phyloP scores from a whole-genome alignment of 768 basidiomycete species.

The Lactifluus subvellereus region DNA sequence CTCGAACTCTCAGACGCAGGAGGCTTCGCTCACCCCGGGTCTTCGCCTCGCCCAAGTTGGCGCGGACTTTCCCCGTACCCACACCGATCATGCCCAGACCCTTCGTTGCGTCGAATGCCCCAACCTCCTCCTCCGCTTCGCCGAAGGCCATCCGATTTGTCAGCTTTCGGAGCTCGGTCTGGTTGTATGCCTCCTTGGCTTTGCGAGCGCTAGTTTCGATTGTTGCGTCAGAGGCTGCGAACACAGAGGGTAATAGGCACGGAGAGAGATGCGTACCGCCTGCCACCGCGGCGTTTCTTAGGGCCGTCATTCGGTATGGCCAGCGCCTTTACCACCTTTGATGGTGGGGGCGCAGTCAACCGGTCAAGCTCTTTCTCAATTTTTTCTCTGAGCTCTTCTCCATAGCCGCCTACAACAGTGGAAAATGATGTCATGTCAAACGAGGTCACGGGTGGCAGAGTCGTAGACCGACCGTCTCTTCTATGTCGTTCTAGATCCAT shows the following conservation, averaged over 20 bases:
- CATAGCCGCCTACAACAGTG: constrained; percentile 57
- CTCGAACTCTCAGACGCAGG: not conserved
- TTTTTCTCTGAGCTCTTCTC: constrained; percentile 72
- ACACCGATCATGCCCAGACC: constrained; percentile 96
- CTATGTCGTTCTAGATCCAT: constrained; percentile 88
- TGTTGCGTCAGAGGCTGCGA: not conserved
- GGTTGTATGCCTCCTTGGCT: constrained; percentile 97
- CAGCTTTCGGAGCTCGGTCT: constrained; percentile 92
- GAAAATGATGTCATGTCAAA: not conserved
- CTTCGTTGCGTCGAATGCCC: constrained; percentile 95
- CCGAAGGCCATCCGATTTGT: constrained; percentile 98
- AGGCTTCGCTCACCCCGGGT: constrained; percentile 63
- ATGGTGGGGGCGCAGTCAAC: constrained; percentile 88
- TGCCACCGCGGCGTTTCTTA: constrained; percentile 93
- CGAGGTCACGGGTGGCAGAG: not conserved
- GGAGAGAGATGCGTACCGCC: constrained; percentile 51
- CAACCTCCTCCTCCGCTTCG: constrained; percentile 92
- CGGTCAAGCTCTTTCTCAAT: constrained; percentile 91
- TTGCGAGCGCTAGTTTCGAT: constrained; percentile 69
- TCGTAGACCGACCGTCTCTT: constrained; percentile 61
- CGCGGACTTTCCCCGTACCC: constrained; percentile 83
- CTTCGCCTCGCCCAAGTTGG: constrained; percentile 80
- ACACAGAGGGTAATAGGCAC: not conserved
- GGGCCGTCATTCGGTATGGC: constrained; percentile 93
- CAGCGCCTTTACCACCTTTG: constrained; percentile 88